Base-by-base conservation (phyloP, 306 rosid species). In the Begonia fuchsioides region DNA sequence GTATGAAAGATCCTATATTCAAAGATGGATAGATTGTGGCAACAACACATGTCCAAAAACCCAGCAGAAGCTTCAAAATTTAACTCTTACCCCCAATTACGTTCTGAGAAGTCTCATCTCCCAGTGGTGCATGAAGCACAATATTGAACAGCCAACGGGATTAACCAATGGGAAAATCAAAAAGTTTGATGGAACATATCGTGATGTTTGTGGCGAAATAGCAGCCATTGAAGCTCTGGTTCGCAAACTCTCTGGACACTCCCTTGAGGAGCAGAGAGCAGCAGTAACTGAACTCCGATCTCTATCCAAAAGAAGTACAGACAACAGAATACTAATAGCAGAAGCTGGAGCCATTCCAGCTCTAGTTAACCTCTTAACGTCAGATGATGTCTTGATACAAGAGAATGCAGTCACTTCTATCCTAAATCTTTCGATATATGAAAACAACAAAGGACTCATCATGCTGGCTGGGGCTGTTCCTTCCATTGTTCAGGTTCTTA, bases 381-480 rank as follows among this genome's bases (percentile, higher is more conserved):
- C 90, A 47, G 93, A 69, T 18, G 96, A 92, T 56, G 77, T 53
- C 18, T 18, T 73, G 56, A 82, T 82, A 2, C 98, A 82, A 66
- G 96, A 90, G 61, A 90, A 90, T 60, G 92, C 94, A 32, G 96
- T 90, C 49, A 90, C 98, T 16, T 75, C 98, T 32, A 77, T 90
- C 57, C 94, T 90, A 32, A 90, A 90, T 56, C 96, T 90, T 47
- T 90, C 98, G 38, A 90, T 90, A 56, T 85, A 75, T 50, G 94
- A 85, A 54, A 77, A 77, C 45, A 90, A 90, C 83, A 85, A 90
- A 70, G 95, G 83, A 49, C 83, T 82, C 12, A 90, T 90, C 63
- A 85, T 90, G 98, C 98, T 85, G 52, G 87, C 94, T 1, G 98
- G 87, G 60, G 96, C 96, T 38, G 64, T 90, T 54, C 96, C 96